Evolutionary conservation across 148 eudicot species (phyloP).

Genomic region (Cornus florida): DNA sequence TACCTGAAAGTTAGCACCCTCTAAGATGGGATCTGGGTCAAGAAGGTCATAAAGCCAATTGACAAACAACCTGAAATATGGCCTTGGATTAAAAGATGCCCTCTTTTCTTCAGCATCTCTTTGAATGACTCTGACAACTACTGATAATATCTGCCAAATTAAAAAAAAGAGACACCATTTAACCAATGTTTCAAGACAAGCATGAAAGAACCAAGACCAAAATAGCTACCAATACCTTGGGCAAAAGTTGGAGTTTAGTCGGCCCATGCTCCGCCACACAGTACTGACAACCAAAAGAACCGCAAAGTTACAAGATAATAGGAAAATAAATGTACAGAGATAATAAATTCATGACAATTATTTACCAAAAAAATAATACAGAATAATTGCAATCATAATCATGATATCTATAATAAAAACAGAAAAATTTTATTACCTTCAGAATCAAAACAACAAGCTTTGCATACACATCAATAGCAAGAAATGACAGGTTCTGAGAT

Average conservation of each 20-base stretch:
- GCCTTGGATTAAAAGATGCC: constrained; percentile 69
- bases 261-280: constrained; percentile 69
- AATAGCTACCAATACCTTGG: constrained; percentile 45
- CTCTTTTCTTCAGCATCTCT: constrained; percentile 81
- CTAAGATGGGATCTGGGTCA: constrained; percentile 60
- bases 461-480: constrained; percentile 81
- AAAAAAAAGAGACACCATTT: background rate
- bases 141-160: constrained; percentile 53
- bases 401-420: background rate
- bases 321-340: background rate
- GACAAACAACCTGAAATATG: constrained; percentile 78
- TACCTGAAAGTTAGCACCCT: constrained; percentile 86
- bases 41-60: constrained; percentile 66
- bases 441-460: constrained; percentile 62
- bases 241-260: constrained; percentile 53
- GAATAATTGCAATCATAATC: background rate
- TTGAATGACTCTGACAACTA: constrained; percentile 63
- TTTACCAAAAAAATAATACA: too few relatives aligned
- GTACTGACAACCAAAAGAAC: constrained; percentile 34
- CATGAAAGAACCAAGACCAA: background rate
- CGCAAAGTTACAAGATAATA: background rate
- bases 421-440: constrained; percentile 45
- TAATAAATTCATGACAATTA: background rate
- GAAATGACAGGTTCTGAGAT: constrained; percentile 60
- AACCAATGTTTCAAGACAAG: background rate